Percentiles rank a stretch among this genome's conserved stretches.
Evolutionary conservation across 345 rosid genomes (phyloP).

Genomic region (Lepidium aucheri): DNA sequence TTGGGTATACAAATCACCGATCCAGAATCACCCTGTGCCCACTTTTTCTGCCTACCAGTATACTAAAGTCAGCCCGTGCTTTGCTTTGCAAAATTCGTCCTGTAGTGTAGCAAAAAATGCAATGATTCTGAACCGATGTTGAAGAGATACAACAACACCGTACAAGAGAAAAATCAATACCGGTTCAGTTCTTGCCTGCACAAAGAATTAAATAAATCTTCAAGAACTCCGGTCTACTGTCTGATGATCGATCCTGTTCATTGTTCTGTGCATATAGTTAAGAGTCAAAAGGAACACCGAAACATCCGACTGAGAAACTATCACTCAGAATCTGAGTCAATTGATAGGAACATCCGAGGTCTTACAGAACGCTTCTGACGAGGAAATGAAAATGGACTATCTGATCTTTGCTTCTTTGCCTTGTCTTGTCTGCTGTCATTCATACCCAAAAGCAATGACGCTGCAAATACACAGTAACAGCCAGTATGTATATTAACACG

Average conservation of each 20-base stretch:
- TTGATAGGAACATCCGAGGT: slow-evolving; percentile 65
- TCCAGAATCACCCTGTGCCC: slow-evolving; percentile 11
- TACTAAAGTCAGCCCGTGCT: slow-evolving; percentile 19
- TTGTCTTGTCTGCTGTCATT: slow-evolving; percentile 60
- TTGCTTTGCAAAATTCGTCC: slow-evolving; percentile 22
- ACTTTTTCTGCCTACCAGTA: slow-evolving; percentile 7
- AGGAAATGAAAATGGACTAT: slow-evolving; percentile 65
- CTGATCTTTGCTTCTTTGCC: slow-evolving; percentile 63
- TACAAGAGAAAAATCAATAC: slow-evolving; percentile 5
- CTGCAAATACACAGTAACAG: slow-evolving; percentile 40
- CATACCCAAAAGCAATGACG: slow-evolving; percentile 71
- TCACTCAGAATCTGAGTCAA: slow-evolving; percentile 72
- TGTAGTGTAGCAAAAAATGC: slow-evolving; percentile 13
- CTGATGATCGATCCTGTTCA: slow-evolving; percentile 13
- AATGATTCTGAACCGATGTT: slow-evolving; percentile 8
- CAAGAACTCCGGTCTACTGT: slow-evolving; percentile 7
- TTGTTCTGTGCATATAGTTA: slow-evolving; percentile 26
- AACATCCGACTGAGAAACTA: slow-evolving; percentile 21
- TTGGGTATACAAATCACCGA: slow-evolving; percentile 23
- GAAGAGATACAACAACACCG: background rate
- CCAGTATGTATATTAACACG: slow-evolving; percentile 6
- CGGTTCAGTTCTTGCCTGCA: slow-evolving; percentile 17
- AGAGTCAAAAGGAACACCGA: slow-evolving; percentile 28
- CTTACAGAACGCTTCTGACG: slow-evolving; percentile 87
- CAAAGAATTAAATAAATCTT: slow-evolving; percentile 10